phyloP scores from a whole-genome alignment of 768 basidiomycete species.

The Kwoniella dejecticola region DNA sequence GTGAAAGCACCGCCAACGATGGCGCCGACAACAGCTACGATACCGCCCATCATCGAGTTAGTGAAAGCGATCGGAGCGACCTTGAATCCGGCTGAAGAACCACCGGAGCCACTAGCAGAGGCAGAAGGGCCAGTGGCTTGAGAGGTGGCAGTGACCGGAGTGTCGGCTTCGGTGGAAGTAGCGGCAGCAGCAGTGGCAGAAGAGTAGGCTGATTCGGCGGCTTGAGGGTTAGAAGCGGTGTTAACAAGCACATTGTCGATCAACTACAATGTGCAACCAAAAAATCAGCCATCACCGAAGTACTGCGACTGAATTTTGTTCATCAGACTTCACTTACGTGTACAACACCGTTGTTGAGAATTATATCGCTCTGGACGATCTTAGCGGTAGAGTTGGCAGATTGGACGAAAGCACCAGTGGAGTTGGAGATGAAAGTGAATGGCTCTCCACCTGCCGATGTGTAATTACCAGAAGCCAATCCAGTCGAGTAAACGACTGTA shows the following conservation, averaged over 20 bases:
- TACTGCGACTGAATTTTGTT: too few species aligned
- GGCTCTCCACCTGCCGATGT: conserved; percentile 66
- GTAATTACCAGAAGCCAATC: conserved; percentile 57
- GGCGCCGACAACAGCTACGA: conserved; percentile 33
- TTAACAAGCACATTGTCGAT: conserved; percentile 56
- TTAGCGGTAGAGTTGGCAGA: conserved; percentile 60
- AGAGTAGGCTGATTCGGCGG: conserved; percentile 51
- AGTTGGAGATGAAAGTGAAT: conserved; percentile 62
- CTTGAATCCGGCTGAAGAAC: conserved; percentile 24
- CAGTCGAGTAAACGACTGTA: conserved; percentile 66
- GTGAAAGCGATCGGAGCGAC: conserved; percentile 15
- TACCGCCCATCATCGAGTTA: conserved; percentile 32
- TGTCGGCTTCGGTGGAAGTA: conserved; percentile 37
- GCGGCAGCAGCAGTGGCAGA: conserved; percentile 37
- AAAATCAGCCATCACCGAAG: too few species aligned
- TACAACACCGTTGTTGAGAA: conserved; percentile 69
- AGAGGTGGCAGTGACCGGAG: conserved; percentile 44
- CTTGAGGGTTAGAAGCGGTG: conserved; percentile 48
- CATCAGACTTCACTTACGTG: conserved; percentile 60
- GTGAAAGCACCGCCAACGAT: conserved; percentile 36
- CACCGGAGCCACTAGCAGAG: conserved; percentile 20
- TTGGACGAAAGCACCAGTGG: conserved; percentile 64
- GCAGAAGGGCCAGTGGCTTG: conserved; percentile 20
- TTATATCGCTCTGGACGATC: conserved; percentile 65
- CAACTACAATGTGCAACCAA: too few species aligned